Conservation (phyloP, 768 basidiomycete species). For the Neoboletus brunneissimus region DNA sequence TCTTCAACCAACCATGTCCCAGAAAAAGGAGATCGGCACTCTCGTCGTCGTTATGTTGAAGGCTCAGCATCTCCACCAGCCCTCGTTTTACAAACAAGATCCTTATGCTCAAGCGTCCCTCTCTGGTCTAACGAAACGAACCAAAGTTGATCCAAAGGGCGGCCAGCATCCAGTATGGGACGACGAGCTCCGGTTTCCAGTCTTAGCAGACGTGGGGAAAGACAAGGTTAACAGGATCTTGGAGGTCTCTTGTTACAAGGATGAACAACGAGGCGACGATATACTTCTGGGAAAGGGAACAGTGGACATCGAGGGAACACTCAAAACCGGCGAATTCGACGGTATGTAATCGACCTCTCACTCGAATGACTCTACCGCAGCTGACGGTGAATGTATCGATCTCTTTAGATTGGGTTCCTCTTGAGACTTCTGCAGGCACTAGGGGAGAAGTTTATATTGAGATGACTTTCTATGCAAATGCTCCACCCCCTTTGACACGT, state of each 20-base stretch:
- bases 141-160: conserved; percentile 74
- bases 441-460: conserved; percentile 90
- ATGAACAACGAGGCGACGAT: conserved; percentile 71
- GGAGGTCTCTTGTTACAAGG: conserved; percentile 75
- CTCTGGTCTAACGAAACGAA: conserved; percentile 60
- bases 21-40: conserved; percentile 63
- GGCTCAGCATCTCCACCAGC: conserved; percentile 80
- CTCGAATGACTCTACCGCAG: neutral
- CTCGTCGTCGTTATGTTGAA: conserved; percentile 84
- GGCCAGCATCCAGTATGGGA: conserved; percentile 96
- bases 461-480: conserved; percentile 87
- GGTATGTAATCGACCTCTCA: conserved; percentile 49
- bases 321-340: conserved; percentile 88
- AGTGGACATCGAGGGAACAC: conserved; percentile 73
- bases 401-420: conserved; percentile 65
- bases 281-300: conserved; percentile 69
- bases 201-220: conserved; percentile 59
- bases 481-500: conserved; percentile 50
- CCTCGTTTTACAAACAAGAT: conserved; percentile 88
- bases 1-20: conserved; percentile 20
- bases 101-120: conserved; percentile 71
- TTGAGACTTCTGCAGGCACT: conserved; percentile 56
- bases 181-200: conserved; percentile 75
- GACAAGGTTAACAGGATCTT: conserved; percentile 48
- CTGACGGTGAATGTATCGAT: conserved; percentile 5